Evolutionary conservation across 176 grass and related monocot genomes (phyloP), one percentile per base, ranked within the genome.

Genomic region (Juncus inflexus): DNA sequence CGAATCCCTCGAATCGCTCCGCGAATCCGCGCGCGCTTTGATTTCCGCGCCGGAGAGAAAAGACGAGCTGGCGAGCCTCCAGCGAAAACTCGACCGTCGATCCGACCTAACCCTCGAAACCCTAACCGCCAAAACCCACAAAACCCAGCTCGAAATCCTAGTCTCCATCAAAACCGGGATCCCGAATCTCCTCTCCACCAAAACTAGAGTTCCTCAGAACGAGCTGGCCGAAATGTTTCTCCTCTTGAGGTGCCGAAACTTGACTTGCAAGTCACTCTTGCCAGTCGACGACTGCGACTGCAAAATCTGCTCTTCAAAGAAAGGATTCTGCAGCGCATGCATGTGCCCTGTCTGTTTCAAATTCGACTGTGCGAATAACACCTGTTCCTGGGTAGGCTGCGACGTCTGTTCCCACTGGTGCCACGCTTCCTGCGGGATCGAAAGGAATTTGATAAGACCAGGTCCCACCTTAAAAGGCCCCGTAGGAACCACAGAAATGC

Each of bases 341-440:
- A 99, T 82, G 78, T 99, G 95, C 73, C 83, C 95, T 1, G 76
- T 99, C 66, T 99, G 95, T 76, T 68, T 82, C 9, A 92, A 92
- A 79, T 99, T 99, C 10, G 95, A 94, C 42, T 99, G 89, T 58
- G 89, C 95, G 10, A 82, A 76, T 11, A 92, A 99, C 55, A 99
- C 95, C 10, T 99, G 95, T 58, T 89, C 82, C 64, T 99, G 95
- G 95, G 95, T 99, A 9, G 95, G 95, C 0, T 99, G 95, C 55
- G 95, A 99, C 40, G 83, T 86, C 37, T 99, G 95, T 40, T 86
- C 83, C 3, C 95, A 99, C 71, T 99, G 95, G 95, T 99, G 89
- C 52, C 95, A 99, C 75, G 95, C 89, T 50, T 80, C 74, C 0
- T 99, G 95, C 40, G 95, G 82, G 2, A 83, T 99, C 12, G 86